Percentiles rank a stretch among this genome's conserved stretches.
These are phyloP conservation scores for Penicillium samsonianum DNA, from an alignment of 495 filamentous ascomycete genomes.

Conservation along the genomic window DNA sequence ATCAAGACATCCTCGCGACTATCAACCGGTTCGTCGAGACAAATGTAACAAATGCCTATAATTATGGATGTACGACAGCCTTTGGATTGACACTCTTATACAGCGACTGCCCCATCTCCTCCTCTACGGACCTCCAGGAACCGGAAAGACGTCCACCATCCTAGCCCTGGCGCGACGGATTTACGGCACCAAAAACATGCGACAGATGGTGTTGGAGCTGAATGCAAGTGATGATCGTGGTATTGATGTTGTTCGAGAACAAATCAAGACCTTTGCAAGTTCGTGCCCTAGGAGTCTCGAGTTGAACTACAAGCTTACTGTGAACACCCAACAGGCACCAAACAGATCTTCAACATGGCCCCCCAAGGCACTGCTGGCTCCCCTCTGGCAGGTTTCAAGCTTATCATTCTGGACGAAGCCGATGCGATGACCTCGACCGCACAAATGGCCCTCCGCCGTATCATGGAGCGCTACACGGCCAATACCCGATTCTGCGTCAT, in stretches of 20 bases:
- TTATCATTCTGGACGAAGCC: conserved; percentile 97
- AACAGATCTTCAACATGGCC: conserved; percentile 64
- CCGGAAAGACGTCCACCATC: conserved; percentile 95
- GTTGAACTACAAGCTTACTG: conserved; percentile 51
- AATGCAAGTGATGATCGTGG: conserved; percentile 97
- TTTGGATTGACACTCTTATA: conserved; percentile 10
- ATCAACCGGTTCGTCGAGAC: conserved; percentile 96
- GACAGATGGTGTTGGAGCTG: conserved; percentile 96
- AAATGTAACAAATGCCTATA: conserved; percentile 55
- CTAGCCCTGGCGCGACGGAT: conserved; percentile 88
- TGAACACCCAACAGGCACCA: conserved; percentile 54
- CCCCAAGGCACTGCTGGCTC: conserved; percentile 46
- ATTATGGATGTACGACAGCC: not conserved
- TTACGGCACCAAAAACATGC: conserved; percentile 88
- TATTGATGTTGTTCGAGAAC: conserved; percentile 97
- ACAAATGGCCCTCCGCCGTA: conserved; percentile 93
- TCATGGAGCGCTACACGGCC: conserved; percentile 99
- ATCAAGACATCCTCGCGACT: conserved; percentile 94
- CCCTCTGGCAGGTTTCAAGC: conserved; percentile 78
- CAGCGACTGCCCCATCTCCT: conserved; percentile 92
- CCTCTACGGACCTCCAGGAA: conserved; percentile 94
- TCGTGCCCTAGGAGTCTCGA: conserved; percentile 24
- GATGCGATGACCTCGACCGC: conserved; percentile 97
- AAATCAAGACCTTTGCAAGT: conserved; percentile 98
- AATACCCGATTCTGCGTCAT: conserved; percentile 99